Conservation (phyloP, 805 yeast species). For the Dipodascus geniculatus region DNA sequence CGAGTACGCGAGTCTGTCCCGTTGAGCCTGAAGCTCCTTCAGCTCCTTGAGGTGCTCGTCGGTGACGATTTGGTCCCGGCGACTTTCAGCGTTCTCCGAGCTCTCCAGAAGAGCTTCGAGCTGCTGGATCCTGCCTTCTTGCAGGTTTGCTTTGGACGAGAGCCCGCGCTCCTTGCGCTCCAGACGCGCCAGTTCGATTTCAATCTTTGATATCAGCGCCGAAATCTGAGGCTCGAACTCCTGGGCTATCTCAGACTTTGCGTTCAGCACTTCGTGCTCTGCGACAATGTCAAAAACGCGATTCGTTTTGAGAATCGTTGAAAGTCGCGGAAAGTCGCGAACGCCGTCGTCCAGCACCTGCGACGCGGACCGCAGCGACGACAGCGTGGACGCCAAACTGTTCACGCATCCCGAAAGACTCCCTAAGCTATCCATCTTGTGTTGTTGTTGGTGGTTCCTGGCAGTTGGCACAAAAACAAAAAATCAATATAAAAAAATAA, state of each 20-base stretch:
- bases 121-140: slow-evolving; percentile 18
- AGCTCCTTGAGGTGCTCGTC: slow-evolving; percentile 10
- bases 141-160: slow-evolving; percentile 18
- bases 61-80: slow-evolving; percentile 4
- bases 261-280: slow-evolving; percentile 16
- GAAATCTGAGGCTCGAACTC: slow-evolving; percentile 22
- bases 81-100: background rate
- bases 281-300: slow-evolving; percentile 20
- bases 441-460: background rate
- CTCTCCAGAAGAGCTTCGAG: slow-evolving; percentile 3
- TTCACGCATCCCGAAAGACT: background rate
- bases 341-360: background rate
- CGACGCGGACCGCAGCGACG: slow-evolving; percentile 1
- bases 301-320: background rate
- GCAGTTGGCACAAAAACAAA: background rate
- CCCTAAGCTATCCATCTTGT: too few species aligned
- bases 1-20: slow-evolving; percentile 14
- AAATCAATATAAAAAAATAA: background rate
- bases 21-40: slow-evolving; percentile 12
- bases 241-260: slow-evolving; percentile 15
- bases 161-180: slow-evolving; percentile 19
- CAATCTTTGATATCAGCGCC: slow-evolving; percentile 15
- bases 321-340: background rate
- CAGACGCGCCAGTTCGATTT: slow-evolving; percentile 15
- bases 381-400: background rate